Evolutionary conservation across 345 rosid species (phyloP).

Genomic region (Trapa bicornis): DNA sequence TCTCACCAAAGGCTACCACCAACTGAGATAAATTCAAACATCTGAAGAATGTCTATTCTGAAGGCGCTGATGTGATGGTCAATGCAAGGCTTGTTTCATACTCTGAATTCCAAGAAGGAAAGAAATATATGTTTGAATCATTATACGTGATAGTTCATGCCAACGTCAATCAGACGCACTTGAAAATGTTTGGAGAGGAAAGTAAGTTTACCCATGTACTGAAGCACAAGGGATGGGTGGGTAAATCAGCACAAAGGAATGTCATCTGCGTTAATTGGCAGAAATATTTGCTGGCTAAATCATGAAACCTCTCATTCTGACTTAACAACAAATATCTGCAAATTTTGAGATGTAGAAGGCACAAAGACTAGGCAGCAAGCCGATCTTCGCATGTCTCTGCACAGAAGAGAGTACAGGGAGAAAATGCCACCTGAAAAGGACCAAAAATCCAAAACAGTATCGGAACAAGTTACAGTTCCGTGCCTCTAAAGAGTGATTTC

Average conservation of each 20-base stretch:
- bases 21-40: background rate
- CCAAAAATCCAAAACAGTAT: background rate
- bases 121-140: background rate
- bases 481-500: background rate
- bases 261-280: slow-evolving; percentile 47
- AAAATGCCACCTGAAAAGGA: slow-evolving; percentile 69
- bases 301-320: background rate
- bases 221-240: slow-evolving; percentile 92
- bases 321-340: background rate
- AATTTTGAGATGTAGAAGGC: background rate
- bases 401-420: slow-evolving; percentile 73
- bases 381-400: slow-evolving; percentile 57
- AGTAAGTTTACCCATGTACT: slow-evolving; percentile 97
- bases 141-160: slow-evolving; percentile 72
- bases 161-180: slow-evolving; percentile 76
- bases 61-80: too few relatives aligned
- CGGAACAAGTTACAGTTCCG: background rate
- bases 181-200: slow-evolving; percentile 75
- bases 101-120: too few relatives aligned
- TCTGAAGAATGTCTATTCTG: background rate
- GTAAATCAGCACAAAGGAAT: slow-evolving; percentile 37
- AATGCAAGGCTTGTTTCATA: too few relatives aligned
- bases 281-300: slow-evolving; percentile 1
- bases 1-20: too few relatives aligned
- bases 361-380: slow-evolving; percentile 51